These are phyloP conservation scores for Lecanicillium sp. DNA, from an alignment of 2,329 filamentous ascomycete species.

Conservation along the genomic window DNA sequence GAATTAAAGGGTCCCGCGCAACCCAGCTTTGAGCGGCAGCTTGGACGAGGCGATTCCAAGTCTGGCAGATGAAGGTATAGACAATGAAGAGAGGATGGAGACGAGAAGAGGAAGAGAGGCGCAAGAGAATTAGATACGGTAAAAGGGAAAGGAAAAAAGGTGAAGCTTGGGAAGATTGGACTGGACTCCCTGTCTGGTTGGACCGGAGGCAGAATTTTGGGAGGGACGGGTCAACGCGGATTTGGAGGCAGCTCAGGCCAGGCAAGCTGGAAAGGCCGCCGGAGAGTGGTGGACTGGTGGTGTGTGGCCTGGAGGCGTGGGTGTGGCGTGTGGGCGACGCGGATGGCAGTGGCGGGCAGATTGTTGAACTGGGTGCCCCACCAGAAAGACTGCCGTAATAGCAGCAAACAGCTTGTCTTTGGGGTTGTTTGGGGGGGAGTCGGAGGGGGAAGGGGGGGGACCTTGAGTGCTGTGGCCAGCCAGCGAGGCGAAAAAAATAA, in stretches of 20 bases:
- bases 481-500: neutral
- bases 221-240: conserved; percentile 4
- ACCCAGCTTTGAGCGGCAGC: conserved; percentile 13
- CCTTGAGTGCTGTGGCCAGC: no score
- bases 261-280: neutral
- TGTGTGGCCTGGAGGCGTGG: neutral
- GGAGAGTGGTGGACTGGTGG: neutral
- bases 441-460: neutral
- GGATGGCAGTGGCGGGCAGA: conserved; percentile 4
- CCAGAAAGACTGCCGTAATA: no score
- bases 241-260: no score
- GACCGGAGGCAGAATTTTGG: conserved; percentile 11
- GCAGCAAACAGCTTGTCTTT: no score
- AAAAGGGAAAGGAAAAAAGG: conserved; percentile 13
- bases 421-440: neutral
- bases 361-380: conserved; percentile 15
- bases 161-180: neutral
- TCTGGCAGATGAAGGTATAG: conserved; percentile 8
- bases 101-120: conserved; percentile 15
- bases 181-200: conserved; percentile 22
- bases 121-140: conserved; percentile 6
- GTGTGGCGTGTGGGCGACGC: neutral
- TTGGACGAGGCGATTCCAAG: conserved; percentile 8
- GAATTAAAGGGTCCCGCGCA: conserved; percentile 14
- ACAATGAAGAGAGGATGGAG: conserved; percentile 14